These are phyloP conservation scores for Coccomyxa sp. DNA, from an alignment of 139 green algal species.

Conservation along the genomic window DNA sequence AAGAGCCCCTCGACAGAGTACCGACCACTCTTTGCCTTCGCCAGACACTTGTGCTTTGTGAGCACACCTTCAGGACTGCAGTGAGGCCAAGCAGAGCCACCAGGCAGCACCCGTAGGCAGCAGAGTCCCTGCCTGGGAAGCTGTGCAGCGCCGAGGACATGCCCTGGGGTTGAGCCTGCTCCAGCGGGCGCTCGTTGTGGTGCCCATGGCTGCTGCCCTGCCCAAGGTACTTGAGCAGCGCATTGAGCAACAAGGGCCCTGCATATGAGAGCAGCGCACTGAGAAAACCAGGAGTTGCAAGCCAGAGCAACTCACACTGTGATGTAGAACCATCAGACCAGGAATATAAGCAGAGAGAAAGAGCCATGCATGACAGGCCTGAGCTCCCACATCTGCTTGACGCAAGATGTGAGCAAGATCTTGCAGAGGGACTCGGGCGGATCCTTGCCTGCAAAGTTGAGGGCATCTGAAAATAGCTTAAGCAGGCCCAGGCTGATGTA, in stretches of 20 bases:
- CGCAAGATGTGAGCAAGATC: no score
- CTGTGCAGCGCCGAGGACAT: constrained; percentile 18
- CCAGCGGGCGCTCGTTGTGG: not conserved
- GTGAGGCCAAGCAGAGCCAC: constrained; percentile 19
- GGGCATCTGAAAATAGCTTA: constrained; percentile 59
- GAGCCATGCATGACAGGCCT: not conserved
- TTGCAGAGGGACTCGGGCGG: no score
- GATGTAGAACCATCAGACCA: not conserved
- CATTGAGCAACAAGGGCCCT: constrained; percentile 68
- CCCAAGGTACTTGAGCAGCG: constrained; percentile 57
- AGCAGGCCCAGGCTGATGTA: constrained; percentile 48
- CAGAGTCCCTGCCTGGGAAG: constrained; percentile 3
- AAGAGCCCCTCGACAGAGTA: no score
- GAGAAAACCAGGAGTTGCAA: no score
- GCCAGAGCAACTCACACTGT: no score
- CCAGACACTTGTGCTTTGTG: not conserved
- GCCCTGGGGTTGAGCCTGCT: no score
- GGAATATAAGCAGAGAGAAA: not conserved
- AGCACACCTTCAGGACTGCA: constrained; percentile 17
- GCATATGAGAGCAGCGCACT: not conserved
- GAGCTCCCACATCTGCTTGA: no score
- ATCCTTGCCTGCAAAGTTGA: constrained; percentile 55
- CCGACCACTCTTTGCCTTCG: no score
- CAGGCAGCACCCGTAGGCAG: constrained; percentile 11
- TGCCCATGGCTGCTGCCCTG: not conserved